Evolutionary conservation across 495 filamentous ascomycete genomes (phyloP).

Genomic region (Aspergillus saccharolyticus): DNA sequence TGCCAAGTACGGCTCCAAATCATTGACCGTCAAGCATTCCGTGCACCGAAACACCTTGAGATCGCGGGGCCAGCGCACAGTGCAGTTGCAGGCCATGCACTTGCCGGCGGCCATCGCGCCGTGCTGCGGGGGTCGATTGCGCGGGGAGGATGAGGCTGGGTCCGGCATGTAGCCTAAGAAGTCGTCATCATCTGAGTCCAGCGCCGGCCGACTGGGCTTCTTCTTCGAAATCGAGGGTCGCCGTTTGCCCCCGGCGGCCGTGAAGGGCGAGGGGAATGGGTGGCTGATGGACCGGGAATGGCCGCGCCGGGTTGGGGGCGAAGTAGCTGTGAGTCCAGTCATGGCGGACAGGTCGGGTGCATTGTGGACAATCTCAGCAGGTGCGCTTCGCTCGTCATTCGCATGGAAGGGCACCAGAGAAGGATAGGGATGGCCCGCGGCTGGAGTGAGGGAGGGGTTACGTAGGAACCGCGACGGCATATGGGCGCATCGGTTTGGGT

Average conservation of each 20-base stretch:
- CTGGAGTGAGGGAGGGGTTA: conserved; percentile 31
- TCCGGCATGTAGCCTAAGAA: conserved; percentile 29
- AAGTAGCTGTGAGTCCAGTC: conserved; percentile 17
- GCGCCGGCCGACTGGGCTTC: conserved; percentile 10
- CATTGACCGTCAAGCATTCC: conserved; percentile 82
- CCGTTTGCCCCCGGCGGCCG: conserved; percentile 47
- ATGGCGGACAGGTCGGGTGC: conserved; percentile 23
- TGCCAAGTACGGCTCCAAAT: conserved; percentile 53
- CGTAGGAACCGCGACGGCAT: conserved; percentile 40
- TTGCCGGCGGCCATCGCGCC: conserved; percentile 58
- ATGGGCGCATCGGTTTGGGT: conserved; percentile 29
- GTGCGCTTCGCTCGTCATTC: conserved; percentile 13
- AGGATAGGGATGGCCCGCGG: conserved; percentile 14
- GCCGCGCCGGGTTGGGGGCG: conserved; percentile 28
- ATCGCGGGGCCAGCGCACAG: conserved; percentile 76
- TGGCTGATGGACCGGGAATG: conserved; percentile 74
- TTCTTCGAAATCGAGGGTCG: conserved; percentile 28
- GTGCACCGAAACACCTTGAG: conserved; percentile 76
- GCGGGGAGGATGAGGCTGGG: conserved; percentile 26
- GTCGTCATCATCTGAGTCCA: conserved; percentile 42
- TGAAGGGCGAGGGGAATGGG: conserved; percentile 63
- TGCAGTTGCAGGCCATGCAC: conserved; percentile 78
- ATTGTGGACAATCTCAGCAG: conserved; percentile 28
- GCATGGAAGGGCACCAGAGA: conserved; percentile 20
- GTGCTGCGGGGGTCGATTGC: conserved; percentile 27